Evolutionary conservation across 1,284 basidiomycete genomes (phyloP).

Genomic region (Chondrostereum purpureum): DNA sequence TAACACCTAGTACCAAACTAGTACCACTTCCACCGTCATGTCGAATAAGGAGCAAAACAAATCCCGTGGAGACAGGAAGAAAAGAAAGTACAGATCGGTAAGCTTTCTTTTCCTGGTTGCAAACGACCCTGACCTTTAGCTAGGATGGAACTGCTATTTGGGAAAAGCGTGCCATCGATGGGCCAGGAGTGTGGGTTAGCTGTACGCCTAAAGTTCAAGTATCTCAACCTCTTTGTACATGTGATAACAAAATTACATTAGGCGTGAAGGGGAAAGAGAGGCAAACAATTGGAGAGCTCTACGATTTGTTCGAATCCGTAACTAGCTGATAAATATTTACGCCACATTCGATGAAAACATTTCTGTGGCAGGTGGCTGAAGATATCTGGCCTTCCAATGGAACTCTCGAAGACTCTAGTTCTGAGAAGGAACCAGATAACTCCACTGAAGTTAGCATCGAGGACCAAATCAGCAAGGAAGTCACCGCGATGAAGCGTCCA

Average conservation of each 20-base stretch:
- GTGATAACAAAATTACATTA: constrained; percentile 15
- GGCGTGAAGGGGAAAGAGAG: constrained; percentile 74
- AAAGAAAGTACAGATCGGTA: constrained; percentile 39
- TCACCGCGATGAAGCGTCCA: constrained; percentile 63
- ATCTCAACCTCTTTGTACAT: neutral
- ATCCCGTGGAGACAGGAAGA: constrained; percentile 20
- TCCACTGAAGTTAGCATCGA: constrained; percentile 49
- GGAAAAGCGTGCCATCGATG: constrained; percentile 58
- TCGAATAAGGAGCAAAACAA: no score
- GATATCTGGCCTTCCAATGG: constrained; percentile 59
- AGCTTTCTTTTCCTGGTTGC: constrained; percentile 12
- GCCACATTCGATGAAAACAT: neutral
- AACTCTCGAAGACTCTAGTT: constrained; percentile 12
- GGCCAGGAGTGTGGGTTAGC: constrained; percentile 77
- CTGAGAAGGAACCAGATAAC: constrained; percentile 23
- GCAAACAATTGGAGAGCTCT: constrained; percentile 66
- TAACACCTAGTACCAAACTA: no score
- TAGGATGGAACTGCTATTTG: constrained; percentile 63
- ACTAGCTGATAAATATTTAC: constrained; percentile 20
- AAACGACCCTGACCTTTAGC: neutral
- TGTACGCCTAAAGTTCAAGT: constrained; percentile 32
- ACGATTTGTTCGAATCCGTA: constrained; percentile 72
- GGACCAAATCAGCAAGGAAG: constrained; percentile 61
- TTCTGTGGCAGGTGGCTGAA: constrained; percentile 45
- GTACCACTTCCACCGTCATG: no score